Evolutionary conservation across 768 basidiomycete genomes (phyloP).

Genomic region (Tylopilus vinaceipallidus): DNA sequence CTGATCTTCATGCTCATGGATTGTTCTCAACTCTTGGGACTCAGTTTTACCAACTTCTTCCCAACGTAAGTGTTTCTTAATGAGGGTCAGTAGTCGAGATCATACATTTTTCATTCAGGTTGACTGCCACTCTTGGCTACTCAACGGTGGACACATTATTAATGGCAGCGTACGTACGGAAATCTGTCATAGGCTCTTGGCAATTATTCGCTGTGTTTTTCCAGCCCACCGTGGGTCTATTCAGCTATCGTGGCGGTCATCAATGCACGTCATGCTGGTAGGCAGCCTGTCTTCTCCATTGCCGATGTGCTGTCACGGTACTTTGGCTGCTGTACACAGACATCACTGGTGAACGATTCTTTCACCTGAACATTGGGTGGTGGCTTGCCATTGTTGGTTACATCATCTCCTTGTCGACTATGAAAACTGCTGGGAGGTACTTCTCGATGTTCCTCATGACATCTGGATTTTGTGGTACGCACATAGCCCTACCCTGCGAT

Average conservation of each 20-base stretch:
- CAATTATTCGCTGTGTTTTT: neutral
- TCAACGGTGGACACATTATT: constrained; percentile 58
- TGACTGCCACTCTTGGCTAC: constrained; percentile 64
- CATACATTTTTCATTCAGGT: constrained; percentile 29
- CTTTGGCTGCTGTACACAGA: constrained; percentile 33
- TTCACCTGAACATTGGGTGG: constrained; percentile 57
- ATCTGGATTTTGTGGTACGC: constrained; percentile 44
- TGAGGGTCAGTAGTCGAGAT: neutral
- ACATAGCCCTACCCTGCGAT: neutral
- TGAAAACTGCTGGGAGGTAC: constrained; percentile 50
- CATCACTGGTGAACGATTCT: constrained; percentile 60
- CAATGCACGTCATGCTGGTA: constrained; percentile 59
- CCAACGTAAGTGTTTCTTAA: constrained; percentile 36
- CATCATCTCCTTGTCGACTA: constrained; percentile 57
- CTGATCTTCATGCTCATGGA: constrained; percentile 54
- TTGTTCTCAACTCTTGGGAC: constrained; percentile 50
- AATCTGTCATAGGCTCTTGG: neutral
- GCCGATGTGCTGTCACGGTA: too few relatives aligned
- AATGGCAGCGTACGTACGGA: constrained; percentile 51
- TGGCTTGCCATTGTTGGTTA: constrained; percentile 61
- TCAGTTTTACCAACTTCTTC: constrained; percentile 65
- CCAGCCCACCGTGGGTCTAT: constrained; percentile 62
- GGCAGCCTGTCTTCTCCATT: neutral
- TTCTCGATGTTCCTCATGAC: constrained; percentile 66
- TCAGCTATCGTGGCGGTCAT: constrained; percentile 47